Conservation (phyloP, 148 eudicot genomes). For the Spergularia bocconei region DNA sequence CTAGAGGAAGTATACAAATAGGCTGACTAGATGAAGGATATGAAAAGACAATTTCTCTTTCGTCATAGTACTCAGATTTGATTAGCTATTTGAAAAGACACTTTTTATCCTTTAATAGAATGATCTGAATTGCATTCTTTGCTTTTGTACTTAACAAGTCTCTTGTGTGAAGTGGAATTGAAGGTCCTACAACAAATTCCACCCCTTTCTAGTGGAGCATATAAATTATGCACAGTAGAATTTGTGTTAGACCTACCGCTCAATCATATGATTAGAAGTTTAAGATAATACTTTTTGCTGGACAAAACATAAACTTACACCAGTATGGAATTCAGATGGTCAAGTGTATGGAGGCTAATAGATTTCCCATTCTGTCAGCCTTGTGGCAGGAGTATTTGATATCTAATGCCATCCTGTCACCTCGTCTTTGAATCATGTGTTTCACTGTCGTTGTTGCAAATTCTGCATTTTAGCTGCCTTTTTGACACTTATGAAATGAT, state of each 20-base stretch:
- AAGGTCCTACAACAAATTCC: neutral
- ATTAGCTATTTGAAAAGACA: neutral
- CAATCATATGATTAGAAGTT: neutral
- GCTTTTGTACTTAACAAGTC: neutral
- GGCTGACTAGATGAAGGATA: neutral
- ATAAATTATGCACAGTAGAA: neutral
- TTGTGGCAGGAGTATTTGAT: neutral
- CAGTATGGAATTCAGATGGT: neutral
- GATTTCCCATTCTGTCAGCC: neutral
- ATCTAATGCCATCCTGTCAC: neutral
- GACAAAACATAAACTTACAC: neutral
- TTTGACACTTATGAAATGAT: slow-evolving; percentile 5
- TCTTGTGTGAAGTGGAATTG: neutral
- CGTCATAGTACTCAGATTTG: neutral
- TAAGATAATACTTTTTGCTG: neutral
- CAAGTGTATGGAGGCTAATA: neutral
- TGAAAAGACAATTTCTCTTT: neutral
- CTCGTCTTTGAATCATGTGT: neutral
- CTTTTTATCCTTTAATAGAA: neutral
- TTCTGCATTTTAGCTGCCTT: neutral
- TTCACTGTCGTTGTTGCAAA: neutral
- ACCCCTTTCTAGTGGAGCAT: neutral
- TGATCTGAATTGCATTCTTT: too few species aligned
- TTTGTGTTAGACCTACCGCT: neutral
- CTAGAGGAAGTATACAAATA: neutral